Percentiles rank a stretch among this genome's conserved stretches.
These are phyloP conservation scores for Micractinium conductrix DNA, from an alignment of 139 green algal species.

Conservation along the genomic window DNA sequence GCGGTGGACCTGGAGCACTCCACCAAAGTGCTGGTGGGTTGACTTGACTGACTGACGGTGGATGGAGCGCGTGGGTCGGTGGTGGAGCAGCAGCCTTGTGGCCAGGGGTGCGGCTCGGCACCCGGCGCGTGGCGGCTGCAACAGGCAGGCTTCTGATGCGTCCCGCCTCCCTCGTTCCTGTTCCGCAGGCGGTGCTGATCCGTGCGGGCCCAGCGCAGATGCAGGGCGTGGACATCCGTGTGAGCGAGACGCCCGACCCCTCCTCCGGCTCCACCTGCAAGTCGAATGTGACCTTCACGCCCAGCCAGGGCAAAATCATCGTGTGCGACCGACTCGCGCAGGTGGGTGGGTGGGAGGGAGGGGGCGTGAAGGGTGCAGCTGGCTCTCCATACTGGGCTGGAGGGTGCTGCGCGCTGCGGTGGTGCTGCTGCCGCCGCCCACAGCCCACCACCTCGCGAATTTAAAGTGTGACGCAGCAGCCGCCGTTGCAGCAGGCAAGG, in stretches of 20 bases:
- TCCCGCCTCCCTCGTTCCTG: too few relatives aligned
- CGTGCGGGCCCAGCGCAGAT: constrained; percentile 16
- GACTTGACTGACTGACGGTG: not conserved
- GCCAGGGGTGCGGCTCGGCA: not conserved
- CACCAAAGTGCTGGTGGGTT: constrained; percentile 16
- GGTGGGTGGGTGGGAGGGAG: not conserved
- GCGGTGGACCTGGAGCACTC: constrained; percentile 32
- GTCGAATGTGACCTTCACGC: not conserved
- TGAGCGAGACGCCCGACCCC: not conserved
- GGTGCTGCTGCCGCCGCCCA: not conserved
- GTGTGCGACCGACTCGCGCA: constrained; percentile 7
- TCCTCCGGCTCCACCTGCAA: not conserved
- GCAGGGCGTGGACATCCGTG: constrained; percentile 8
- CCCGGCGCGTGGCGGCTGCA: too few relatives aligned
- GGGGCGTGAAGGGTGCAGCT: not conserved
- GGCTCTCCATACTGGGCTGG: too few relatives aligned
- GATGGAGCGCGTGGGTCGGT: not conserved
- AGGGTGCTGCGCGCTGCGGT: not conserved
- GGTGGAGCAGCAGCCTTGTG: not conserved
- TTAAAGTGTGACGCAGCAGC: too few relatives aligned
- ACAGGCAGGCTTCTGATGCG: too few relatives aligned
- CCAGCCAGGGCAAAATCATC: constrained; percentile 8
- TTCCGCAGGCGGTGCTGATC: constrained; percentile 36
- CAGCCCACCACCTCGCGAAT: too few relatives aligned
- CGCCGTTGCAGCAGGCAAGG: too few relatives aligned